Percentiles rank a stretch among this genome's conserved stretches.
These are phyloP conservation scores for Curvularia eragrostidis DNA, from an alignment of 2,329 filamentous ascomycete genomes.

Conservation along the genomic window DNA sequence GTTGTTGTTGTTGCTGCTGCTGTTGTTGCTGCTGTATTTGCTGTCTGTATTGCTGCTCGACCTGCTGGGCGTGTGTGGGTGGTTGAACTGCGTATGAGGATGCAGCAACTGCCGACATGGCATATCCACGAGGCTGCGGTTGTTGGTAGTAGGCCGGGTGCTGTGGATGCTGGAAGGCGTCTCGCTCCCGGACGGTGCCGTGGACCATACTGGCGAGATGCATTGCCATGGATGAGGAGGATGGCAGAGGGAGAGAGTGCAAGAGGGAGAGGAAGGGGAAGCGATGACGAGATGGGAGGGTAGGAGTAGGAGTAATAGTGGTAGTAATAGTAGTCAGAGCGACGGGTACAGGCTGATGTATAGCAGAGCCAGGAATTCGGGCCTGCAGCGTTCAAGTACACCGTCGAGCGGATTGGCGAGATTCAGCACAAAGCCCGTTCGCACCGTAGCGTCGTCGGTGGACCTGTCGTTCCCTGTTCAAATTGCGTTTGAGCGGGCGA, in stretches of 20 bases:
- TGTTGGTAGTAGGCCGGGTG: constrained; percentile 46
- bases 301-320: too few species aligned
- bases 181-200: constrained; percentile 51
- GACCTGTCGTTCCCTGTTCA: constrained; percentile 44
- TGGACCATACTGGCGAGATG: constrained; percentile 55
- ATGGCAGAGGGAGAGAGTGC: constrained; percentile 22
- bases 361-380: constrained; percentile 43
- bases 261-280: constrained; percentile 20
- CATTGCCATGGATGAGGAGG: constrained; percentile 47
- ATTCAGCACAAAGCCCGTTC: constrained; percentile 45
- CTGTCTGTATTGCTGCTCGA: constrained; percentile 48
- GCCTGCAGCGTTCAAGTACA: constrained; percentile 50
- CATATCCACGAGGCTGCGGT: constrained; percentile 43
- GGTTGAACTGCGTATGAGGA: constrained; percentile 23
- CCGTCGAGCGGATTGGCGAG: constrained; percentile 43
- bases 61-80: constrained; percentile 28
- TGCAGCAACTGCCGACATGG: constrained; percentile 28
- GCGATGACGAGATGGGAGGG: constrained; percentile 32
- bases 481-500: constrained; percentile 46
- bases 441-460: constrained; percentile 41
- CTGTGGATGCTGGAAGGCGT: constrained; percentile 45
- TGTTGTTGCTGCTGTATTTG: constrained; percentile 33
- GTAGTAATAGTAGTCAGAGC: constrained; percentile 21
- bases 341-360: constrained; percentile 39
- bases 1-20: constrained; percentile 41